These are phyloP conservation scores for Globisporangium nagaii DNA, from an alignment of 352 stramenopile genomes.

Conservation along the genomic window DNA sequence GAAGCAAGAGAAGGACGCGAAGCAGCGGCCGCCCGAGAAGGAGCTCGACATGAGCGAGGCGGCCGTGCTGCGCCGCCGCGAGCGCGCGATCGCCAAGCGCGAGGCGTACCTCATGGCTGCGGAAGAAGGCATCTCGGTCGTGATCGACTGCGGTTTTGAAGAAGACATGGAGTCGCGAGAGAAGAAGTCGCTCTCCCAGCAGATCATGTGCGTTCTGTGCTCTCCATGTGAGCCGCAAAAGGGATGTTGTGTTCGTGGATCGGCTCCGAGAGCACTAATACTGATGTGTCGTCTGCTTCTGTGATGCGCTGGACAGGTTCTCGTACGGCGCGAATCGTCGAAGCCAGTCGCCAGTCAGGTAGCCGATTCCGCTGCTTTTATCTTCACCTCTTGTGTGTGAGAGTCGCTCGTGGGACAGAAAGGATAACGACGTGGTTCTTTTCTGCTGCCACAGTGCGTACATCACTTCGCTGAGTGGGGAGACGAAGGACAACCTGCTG, in stretches of 20 bases:
- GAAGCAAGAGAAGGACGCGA: constrained; percentile 32
- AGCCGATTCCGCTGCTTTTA: neutral
- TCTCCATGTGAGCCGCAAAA: too few relatives aligned
- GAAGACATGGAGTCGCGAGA: constrained; percentile 90
- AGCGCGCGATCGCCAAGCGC: constrained; percentile 63
- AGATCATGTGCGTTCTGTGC: constrained; percentile 93
- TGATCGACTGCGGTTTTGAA: constrained; percentile 95
- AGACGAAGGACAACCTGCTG: constrained; percentile 74
- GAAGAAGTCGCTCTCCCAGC: constrained; percentile 90
- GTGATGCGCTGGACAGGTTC: constrained; percentile 41
- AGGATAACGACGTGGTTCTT: neutral
- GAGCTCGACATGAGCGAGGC: constrained; percentile 79
- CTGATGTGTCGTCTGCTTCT: neutral
- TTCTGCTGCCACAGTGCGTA: constrained; percentile 24
- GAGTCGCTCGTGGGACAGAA: neutral
- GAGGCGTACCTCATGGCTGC: constrained; percentile 75
- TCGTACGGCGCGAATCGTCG: constrained; percentile 76
- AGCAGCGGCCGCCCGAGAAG: constrained; percentile 23
- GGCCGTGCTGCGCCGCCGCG: constrained; percentile 50
- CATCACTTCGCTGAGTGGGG: constrained; percentile 67
- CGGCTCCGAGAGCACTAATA: neutral
- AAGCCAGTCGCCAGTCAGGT: constrained; percentile 49
- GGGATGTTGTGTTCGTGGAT: neutral
- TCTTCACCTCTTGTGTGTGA: neutral
- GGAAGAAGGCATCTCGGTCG: constrained; percentile 75